phyloP scores from a whole-genome alignment of 805 yeast species.

The Teunomyces tritomae region DNA sequence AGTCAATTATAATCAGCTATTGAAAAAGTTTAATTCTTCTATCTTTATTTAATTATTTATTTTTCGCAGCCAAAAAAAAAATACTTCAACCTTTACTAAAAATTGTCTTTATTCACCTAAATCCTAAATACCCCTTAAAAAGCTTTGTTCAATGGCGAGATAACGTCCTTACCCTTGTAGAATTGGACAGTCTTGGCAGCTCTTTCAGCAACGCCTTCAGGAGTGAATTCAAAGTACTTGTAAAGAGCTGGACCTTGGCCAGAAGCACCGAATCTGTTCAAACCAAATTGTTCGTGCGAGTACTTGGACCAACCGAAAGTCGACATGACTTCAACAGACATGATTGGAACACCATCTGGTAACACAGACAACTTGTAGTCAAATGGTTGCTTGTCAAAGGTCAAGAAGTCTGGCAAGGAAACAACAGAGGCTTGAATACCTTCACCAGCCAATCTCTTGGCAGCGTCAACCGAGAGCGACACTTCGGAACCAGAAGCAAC shows the following conservation, averaged over 20 bases:
- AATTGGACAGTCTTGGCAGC: constrained; percentile 75
- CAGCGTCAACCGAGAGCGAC: constrained; percentile 74
- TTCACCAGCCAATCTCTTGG: constrained; percentile 61
- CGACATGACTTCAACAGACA: constrained; percentile 92
- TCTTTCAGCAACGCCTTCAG: constrained; percentile 87
- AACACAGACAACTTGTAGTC: constrained; percentile 83
- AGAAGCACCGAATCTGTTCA: constrained; percentile 94
- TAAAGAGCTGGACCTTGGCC: constrained; percentile 84
- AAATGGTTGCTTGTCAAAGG: constrained; percentile 79
- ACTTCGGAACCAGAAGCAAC: constrained; percentile 97
- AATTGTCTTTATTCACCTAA: background rate
- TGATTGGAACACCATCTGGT: constrained; percentile 91
- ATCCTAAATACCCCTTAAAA: constrained; percentile 41
- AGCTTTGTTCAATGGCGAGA: constrained; percentile 79
- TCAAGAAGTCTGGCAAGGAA: constrained; percentile 87
- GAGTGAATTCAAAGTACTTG: constrained; percentile 84
- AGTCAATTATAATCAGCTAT: background rate
- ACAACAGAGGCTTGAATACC: constrained; percentile 82
- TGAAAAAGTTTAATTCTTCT: background rate
- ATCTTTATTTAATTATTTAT: background rate
- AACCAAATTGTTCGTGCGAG: constrained; percentile 95
- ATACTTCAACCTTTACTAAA: background rate
- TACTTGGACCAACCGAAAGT: constrained; percentile 92
- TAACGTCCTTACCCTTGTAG: constrained; percentile 72
- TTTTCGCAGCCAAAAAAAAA: background rate